Percentiles rank a stretch among this genome's conserved stretches.
phyloP scores from a whole-genome alignment of 257 asterid species.

The Coffea eugenioides region DNA sequence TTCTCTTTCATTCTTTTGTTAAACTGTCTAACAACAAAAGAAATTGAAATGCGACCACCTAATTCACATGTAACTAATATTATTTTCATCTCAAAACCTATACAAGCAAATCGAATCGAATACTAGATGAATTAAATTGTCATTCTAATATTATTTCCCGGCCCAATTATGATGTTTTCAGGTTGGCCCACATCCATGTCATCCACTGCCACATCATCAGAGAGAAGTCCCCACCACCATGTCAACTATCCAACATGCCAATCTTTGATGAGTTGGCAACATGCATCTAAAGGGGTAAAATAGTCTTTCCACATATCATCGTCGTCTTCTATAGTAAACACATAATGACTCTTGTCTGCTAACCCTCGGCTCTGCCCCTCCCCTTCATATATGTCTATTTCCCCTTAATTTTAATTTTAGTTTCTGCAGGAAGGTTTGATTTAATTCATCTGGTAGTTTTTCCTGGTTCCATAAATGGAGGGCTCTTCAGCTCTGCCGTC shows the following conservation, averaged over 20 bases:
- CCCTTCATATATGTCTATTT: background rate
- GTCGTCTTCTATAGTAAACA: background rate
- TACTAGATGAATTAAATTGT: no score
- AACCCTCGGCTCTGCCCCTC: background rate
- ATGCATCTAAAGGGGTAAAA: background rate
- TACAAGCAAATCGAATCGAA: no score
- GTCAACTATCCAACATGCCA: background rate
- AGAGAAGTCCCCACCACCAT: no score
- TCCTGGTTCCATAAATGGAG: conserved; percentile 27
- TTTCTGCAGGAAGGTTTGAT: conserved; percentile 1
- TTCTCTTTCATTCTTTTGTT: no score
- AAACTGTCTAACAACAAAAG: no score
- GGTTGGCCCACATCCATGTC: no score
- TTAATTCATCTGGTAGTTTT: background rate
- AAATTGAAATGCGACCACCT: no score
- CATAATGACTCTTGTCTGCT: background rate
- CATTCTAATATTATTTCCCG: no score
- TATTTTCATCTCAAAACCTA: no score
- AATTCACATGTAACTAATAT: no score
- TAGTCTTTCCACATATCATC: background rate
- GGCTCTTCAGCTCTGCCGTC: conserved; percentile 38
- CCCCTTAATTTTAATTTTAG: background rate
- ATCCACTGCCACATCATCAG: no score
- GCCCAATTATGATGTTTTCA: no score
- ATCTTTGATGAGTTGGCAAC: background rate